Conservation (phyloP, 78 protist species). For the Dictyostelium discoideum region dicty_2.7 NC_007088.5:1766501-1767000, state of each 20-base stretch:
- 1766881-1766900: constrained; percentile 66
- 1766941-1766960: constrained; percentile 30
- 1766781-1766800: constrained; percentile 16
- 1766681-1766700: constrained; percentile 78
- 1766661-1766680: neutral
- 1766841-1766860: constrained; percentile 64
- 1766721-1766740: constrained; percentile 29
- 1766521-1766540: no score
- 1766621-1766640: no score
- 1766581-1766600: no score
- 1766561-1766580: no score
- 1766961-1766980: neutral
- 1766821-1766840: constrained; percentile 44
- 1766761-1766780: constrained; percentile 54
- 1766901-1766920: constrained; percentile 13
- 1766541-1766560: no score
- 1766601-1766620: no score
- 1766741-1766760: constrained; percentile 53
- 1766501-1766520: no score
- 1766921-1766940: constrained; percentile 50
- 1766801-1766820: constrained; percentile 73
- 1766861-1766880: constrained; percentile 71
- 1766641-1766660: neutral
- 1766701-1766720: constrained; percentile 36
- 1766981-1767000: neutral